Evolutionary conservation across 495 filamentous ascomycete species (phyloP), one percentile per base, ranked within the genome.

Genomic region (Pyrenopolyporus hunteri): DNA sequence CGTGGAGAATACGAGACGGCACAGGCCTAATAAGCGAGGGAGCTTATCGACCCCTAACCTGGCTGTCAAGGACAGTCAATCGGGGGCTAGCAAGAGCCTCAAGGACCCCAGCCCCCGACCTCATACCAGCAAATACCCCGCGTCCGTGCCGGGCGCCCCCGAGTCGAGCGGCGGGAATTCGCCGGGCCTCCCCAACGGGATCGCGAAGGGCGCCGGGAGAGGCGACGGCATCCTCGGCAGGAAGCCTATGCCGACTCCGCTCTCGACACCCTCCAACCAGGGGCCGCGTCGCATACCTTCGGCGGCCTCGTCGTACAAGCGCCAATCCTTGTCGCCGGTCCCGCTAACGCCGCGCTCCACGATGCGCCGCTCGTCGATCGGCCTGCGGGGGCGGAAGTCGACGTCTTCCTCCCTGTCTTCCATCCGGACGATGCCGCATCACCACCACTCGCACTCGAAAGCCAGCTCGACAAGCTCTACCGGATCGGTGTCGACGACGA

Each of bases 361-460:
- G 2, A 88, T 93, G 62, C 84, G 93, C 25, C 89, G 89, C 17
- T 84, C 83, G 6, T 82, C 83, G 17, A 91, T 63, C 8, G 78
- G 78, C n/a, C 81, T 98, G 14, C 86, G 93, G 33, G 95, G 94
- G 25, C 85, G 94, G 56, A 98, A 97, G 72, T 97, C 93, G 2
- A 98, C 94, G 2, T 97, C 93, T 4, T 97, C 92, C 2, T 98
- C 94, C 7, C 85, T 98, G 16, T 96, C 91, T 11, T 96, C 92
- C 0, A 87, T 98, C 58, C 87, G 93, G 37, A 94, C 89, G 37
- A 90, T 98, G 65, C 93, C 95, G 67, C 91, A 94, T 45, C 92
- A 96, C 66, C 91, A 95, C 46, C 92, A 96, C 69, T 85, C 87
- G 20, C 94, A 96, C 69, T 96, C 92, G 7, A 97, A 97, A 70